Conservation (phyloP, 2,329 filamentous ascomycete species). For the Coniella vitis region DNA sequence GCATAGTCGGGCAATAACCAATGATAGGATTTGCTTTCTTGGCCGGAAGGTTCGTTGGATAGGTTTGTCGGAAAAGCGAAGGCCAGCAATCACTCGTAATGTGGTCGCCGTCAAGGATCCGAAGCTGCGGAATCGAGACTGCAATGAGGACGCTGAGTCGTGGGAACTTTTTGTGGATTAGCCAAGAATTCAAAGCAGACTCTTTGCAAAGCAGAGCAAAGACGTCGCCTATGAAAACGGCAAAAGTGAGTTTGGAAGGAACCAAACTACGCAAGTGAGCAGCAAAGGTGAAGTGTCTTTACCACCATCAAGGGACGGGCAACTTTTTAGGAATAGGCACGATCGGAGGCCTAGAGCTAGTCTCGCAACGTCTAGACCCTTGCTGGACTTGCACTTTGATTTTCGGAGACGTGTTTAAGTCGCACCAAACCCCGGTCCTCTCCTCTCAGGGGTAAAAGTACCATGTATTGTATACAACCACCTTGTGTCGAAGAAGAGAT, state of each 20-base stretch:
- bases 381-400: background rate
- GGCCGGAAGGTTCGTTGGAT: background rate
- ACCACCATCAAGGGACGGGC: background rate
- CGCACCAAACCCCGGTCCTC: background rate
- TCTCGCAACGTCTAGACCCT: too few relatives aligned
- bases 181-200: too few relatives aligned
- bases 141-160: too few relatives aligned
- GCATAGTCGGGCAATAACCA: constrained; percentile 31
- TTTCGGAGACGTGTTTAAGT: constrained; percentile 1
- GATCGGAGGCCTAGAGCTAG: background rate
- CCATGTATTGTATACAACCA: too few relatives aligned
- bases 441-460: too few relatives aligned
- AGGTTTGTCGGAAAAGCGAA: background rate
- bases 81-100: constrained; percentile 9
- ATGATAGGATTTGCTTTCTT: too few relatives aligned
- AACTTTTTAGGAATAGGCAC: background rate
- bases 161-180: too few relatives aligned
- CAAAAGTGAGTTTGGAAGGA: background rate
- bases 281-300: background rate
- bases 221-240: too few relatives aligned
- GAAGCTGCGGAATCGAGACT: background rate
- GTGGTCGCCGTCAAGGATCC: background rate
- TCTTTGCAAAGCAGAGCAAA: too few relatives aligned
- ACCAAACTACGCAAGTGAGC: background rate
- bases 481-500: too few relatives aligned